Percentiles rank a stretch among this genome's conserved stretches.
These are phyloP conservation scores for Pythium aquatile DNA, from an alignment of 352 stramenopile species.

Conservation along the genomic window DNA sequence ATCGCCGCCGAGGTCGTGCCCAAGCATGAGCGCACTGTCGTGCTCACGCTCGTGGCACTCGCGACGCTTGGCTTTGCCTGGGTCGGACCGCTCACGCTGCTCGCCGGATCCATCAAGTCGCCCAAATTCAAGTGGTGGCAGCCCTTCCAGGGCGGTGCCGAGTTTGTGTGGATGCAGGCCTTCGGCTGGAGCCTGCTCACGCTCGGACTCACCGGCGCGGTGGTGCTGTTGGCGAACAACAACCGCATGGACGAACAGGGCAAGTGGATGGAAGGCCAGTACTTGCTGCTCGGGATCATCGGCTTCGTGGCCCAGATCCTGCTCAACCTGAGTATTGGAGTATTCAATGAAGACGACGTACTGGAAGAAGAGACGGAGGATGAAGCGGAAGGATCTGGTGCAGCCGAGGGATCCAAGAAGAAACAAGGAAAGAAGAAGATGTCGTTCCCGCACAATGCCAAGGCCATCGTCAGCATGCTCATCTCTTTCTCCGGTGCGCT, in stretches of 20 bases:
- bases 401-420: not conserved
- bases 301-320: conserved; percentile 57
- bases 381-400: not conserved
- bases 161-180: conserved; percentile 68
- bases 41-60: conserved; percentile 46
- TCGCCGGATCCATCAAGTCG: conserved; percentile 44
- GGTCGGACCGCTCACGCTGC: conserved; percentile 54
- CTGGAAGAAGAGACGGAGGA: conserved; percentile 6
- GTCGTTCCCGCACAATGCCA: conserved; percentile 39
- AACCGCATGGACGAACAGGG: conserved; percentile 23
- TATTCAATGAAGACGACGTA: conserved; percentile 33
- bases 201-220: conserved; percentile 39
- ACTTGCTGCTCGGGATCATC: conserved; percentile 46
- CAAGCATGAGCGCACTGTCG: conserved; percentile 28
- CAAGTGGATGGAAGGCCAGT: conserved; percentile 54
- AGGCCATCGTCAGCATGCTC: conserved; percentile 51
- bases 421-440: conserved; percentile 12
- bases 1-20: conserved; percentile 51
- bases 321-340: conserved; percentile 55
- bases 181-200: conserved; percentile 56
- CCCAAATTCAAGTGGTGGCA: conserved; percentile 58
- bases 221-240: conserved; percentile 48
- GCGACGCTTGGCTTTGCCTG: conserved; percentile 52
- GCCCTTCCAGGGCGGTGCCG: conserved; percentile 49
- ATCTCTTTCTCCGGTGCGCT: conserved; percentile 41